Evolutionary conservation across 1,139 yeast species (phyloP), one percentile per base, ranked within the genome.

Genomic region (Candida sp.): DNA sequence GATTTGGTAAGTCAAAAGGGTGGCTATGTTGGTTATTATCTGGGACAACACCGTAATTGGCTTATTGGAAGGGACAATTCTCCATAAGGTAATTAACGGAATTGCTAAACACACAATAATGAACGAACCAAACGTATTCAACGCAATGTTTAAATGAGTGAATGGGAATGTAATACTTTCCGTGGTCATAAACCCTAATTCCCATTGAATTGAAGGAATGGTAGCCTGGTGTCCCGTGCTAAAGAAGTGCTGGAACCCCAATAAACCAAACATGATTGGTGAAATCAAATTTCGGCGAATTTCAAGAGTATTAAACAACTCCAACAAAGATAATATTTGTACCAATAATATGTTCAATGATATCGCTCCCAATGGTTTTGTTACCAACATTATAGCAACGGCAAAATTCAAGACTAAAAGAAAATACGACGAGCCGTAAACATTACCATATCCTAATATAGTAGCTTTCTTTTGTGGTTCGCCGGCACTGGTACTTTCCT

Each of bases 181-280:
- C 0, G 90, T 77, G 12, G 95, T 80, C 53, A 89, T 73, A 58
- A 93, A 95, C 0, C 96, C 98, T 12, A 83, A 69, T 48, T 95
- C 98, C 99, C 99, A 95, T 60, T 90, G 97, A 40, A 95, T 84
- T 0, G 97, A 84, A 5, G 95, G 93, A 34, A 95, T 76, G 0
- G 98, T 91, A 2, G 98, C 98, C 61, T 95, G 98, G 58, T 95
- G 99, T 0, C 99, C 99, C 0, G 98, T 88, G 43, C 90, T 77
- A 67, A 91, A 95, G 61, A 89, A 95, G 58, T 86, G 95, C 48
- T 83, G 83, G 52, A 82, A 82, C 1, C 91, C 96, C 38, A 93
- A 64, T 23, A 93, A 63, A 3, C 89, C 89, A 48, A 89, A 69
- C 5, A 87, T 67, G 3, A 89, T 82, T 1, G 95, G 93, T 1